These are phyloP conservation scores for Russula abietina DNA, from an alignment of 768 basidiomycete genomes.

Conservation along the genomic window DNA sequence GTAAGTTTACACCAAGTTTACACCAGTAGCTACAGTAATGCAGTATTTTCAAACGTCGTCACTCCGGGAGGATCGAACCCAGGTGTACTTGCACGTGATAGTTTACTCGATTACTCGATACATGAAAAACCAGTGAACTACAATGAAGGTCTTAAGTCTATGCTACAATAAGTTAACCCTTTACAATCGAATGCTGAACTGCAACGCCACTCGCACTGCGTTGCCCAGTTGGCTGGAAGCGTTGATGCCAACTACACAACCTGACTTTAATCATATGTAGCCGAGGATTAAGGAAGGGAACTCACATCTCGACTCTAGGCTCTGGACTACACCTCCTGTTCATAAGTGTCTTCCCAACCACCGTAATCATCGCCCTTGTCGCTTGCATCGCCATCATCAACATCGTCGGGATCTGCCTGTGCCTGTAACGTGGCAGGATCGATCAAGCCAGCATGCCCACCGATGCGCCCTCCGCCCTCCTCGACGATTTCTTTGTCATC, in stretches of 20 bases:
- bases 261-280: neutral
- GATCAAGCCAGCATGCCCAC: constrained; percentile 17
- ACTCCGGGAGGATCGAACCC: constrained; percentile 38
- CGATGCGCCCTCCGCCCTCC: constrained; percentile 35
- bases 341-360: constrained; percentile 50
- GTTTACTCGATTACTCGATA: neutral
- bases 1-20: too few species aligned
- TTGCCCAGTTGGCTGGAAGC: neutral
- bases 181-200: neutral
- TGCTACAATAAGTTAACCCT: neutral
- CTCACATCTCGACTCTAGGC: constrained; percentile 1
- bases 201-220: too few species aligned
- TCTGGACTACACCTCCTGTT: constrained; percentile 56
- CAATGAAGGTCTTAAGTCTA: neutral
- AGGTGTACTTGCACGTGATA: constrained; percentile 36
- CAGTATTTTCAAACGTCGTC: neutral
- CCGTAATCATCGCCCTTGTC: constrained; percentile 39
- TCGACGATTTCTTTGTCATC: constrained; percentile 42
- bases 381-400: constrained; percentile 30
- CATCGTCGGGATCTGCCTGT: constrained; percentile 29
- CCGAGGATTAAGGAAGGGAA: neutral
- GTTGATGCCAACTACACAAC: neutral
- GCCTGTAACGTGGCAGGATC: constrained; percentile 20
- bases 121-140: constrained; percentile 16
- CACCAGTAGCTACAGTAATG: too few species aligned